These are phyloP conservation scores for Aspergillus taichungensis DNA, from an alignment of 495 filamentous ascomycete species.

Conservation along the genomic window DNA sequence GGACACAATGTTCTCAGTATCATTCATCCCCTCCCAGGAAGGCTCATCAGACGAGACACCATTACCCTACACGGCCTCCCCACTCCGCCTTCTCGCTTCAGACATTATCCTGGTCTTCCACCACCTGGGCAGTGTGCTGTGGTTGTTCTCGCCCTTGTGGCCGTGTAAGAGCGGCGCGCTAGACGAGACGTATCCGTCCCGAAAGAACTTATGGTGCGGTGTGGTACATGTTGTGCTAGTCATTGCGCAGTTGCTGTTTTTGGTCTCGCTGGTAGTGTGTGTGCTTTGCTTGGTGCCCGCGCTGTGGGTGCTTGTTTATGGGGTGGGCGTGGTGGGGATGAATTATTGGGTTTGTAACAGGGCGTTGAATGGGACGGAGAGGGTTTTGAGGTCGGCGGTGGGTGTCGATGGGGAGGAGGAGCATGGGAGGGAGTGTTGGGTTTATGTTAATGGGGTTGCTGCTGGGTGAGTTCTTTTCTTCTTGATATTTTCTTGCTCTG, in stretches of 20 bases:
- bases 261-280: constrained; percentile 38
- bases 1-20: no score
- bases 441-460: constrained; percentile 32
- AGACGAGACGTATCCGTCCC: constrained; percentile 48
- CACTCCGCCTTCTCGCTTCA: no score
- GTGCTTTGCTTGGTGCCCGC: constrained; percentile 40
- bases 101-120: no score
- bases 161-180: no score
- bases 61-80: no score
- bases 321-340: constrained; percentile 27
- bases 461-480: constrained; percentile 17
- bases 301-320: constrained; percentile 36
- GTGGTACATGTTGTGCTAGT: constrained; percentile 42
- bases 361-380: constrained; percentile 32
- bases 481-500: not conserved
- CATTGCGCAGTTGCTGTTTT: constrained; percentile 25
- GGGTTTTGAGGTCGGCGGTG: constrained; percentile 17
- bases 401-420: constrained; percentile 11
- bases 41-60: no score
- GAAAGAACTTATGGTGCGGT: constrained; percentile 40
- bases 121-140: no score
- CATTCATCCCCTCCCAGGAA: no score
- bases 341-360: constrained; percentile 42
- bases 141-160: no score
- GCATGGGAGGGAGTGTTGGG: constrained; percentile 27